A percentile compares a stretch with the other conserved stretches of the same genome.
These are phyloP conservation scores for Monilinia fructicola DNA, from an alignment of 2,329 filamentous ascomycete species.

Conservation along the genomic window DNA sequence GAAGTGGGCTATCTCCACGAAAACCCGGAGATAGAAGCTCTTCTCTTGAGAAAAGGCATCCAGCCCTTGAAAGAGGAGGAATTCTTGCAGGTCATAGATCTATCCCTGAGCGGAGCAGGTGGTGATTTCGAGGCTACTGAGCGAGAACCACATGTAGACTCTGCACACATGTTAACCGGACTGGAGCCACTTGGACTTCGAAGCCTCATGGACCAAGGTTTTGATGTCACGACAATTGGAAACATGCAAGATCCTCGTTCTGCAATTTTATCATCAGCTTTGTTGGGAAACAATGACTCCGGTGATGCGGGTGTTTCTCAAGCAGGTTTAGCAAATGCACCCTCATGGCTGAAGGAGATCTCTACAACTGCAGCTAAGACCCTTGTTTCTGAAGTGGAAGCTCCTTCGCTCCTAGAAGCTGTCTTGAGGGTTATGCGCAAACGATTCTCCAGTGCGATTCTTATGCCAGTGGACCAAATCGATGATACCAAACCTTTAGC, in stretches of 20 bases:
- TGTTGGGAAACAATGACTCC: constrained; percentile 10
- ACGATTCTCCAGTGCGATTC: constrained; percentile 33
- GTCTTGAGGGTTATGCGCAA: constrained; percentile 29
- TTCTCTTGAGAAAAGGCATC: constrained; percentile 43
- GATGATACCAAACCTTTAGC: constrained; percentile 36
- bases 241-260: constrained; percentile 16
- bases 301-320: neutral
- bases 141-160: neutral
- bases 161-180: constrained; percentile 25
- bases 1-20: constrained; percentile 43
- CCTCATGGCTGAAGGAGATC: neutral
- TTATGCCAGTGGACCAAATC: constrained; percentile 37
- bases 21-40: constrained; percentile 42
- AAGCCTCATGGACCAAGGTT: constrained; percentile 17
- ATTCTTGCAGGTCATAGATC: constrained; percentile 24
- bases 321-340: neutral
- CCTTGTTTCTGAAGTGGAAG: constrained; percentile 25
- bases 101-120: constrained; percentile 31
- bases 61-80: constrained; percentile 38
- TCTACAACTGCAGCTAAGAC: neutral
- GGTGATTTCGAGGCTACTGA: constrained; percentile 37
- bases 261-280: constrained; percentile 2
- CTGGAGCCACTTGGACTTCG: constrained; percentile 21
- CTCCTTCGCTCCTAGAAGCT: constrained; percentile 30
- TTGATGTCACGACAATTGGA: constrained; percentile 10